These are phyloP conservation scores for Ascochyta lentis DNA, from an alignment of 2,329 filamentous ascomycete genomes.

Conservation along the genomic window DNA sequence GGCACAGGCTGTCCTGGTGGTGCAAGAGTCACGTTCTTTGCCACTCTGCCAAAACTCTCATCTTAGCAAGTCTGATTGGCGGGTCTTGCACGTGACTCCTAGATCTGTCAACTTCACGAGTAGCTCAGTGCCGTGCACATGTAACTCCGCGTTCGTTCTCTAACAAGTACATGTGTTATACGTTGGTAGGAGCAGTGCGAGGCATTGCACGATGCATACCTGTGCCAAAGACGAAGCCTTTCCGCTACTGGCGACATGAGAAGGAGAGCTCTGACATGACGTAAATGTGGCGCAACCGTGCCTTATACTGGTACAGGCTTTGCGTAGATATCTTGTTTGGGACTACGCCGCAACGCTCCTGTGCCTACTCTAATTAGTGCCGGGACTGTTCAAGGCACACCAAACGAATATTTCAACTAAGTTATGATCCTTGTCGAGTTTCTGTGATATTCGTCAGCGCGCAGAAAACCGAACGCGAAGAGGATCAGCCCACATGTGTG, in stretches of 20 bases:
- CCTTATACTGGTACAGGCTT: not conserved
- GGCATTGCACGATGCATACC: conserved; percentile 12
- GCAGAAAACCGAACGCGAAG: conserved; percentile 1
- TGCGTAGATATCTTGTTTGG: not conserved
- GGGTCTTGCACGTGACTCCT: no score
- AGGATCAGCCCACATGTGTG: conserved; percentile 11
- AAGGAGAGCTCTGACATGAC: conserved; percentile 24
- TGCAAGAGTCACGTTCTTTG: no score
- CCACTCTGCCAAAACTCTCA: no score
- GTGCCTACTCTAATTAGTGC: no score
- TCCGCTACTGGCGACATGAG: conserved; percentile 21
- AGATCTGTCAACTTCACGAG: no score
- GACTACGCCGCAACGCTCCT: not conserved
- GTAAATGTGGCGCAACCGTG: conserved; percentile 23
- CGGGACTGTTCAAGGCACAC: not conserved
- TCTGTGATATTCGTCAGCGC: not conserved
- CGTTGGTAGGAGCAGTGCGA: not conserved
- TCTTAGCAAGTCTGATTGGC: no score
- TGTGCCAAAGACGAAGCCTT: conserved; percentile 11
- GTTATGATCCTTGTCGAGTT: not conserved
- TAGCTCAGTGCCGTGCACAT: not conserved
- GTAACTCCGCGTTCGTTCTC: not conserved
- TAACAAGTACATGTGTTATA: not conserved
- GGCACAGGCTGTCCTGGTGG: not conserved
- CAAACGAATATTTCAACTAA: not conserved